Base-by-base conservation (phyloP, 768 basidiomycete species). In the Lepiota brunneoincarnata region DNA sequence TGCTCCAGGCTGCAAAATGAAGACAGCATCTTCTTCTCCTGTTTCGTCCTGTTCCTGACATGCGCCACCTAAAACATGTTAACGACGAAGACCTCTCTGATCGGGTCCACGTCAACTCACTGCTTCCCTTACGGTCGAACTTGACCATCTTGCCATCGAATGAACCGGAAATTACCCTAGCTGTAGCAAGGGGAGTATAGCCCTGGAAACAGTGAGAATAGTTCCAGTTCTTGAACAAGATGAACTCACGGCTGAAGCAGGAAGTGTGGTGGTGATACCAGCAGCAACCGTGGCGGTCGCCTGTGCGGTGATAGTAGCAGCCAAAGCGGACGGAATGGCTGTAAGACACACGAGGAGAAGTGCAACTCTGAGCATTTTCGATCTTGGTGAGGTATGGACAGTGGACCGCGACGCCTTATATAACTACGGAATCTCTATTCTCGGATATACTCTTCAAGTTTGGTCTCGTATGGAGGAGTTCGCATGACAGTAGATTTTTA, bases 121-220 rank as follows among this genome's bases (percentile, higher is more conserved):
- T 65, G 60, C 66, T 67, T n/a, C 66, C 66, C 35, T 59, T 58
- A 21, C 66, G 63, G 44, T 67, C 66, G 34, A 54, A 67, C 42
- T 65, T 65, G 15, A 65, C 62, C 66, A 67, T 67, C 21, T 49
- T 54, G 10, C 64, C 66, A 35, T 67, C 63, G 52, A 67, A 67
- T 31, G 62, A 64, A 20, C 66, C 63, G 21, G 60, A 47, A 36
- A 67, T 65, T 20, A 67, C 63, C n/a, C 66, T 61, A 31, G 66
- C 66, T 12, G 66, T 67, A 17, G 66, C 63, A 20, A 67, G 64
- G 11, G 66, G 61, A 3, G 59, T 58, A 50, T 65, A 67, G 12
- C 66, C 66, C 65, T 67, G 23, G 31, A 10, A 2, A 31, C 7
- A 9, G 31, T 31, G 21, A 11, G 24, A 11, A 11, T 41, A 42